These are phyloP conservation scores for Salix arbutifolia DNA, from an alignment of 345 rosid genomes.

Conservation along the genomic window DNA sequence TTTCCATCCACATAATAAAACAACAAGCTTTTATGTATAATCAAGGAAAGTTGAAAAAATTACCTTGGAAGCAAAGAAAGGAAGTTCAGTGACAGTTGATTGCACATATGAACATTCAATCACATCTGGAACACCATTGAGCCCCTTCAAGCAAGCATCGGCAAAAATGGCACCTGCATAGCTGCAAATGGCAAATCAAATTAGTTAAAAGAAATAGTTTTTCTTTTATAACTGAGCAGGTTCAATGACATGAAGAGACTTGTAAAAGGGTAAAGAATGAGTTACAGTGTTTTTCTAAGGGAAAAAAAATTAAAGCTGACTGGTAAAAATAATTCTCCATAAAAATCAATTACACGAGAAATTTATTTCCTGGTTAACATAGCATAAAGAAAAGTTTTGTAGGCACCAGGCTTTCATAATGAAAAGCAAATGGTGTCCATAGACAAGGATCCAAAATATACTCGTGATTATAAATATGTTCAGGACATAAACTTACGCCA, in stretches of 20 bases:
- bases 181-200: constrained; percentile 31
- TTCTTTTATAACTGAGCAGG: not conserved
- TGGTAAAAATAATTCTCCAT: not conserved
- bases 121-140: constrained; percentile 74
- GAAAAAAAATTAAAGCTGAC: not conserved
- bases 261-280: not conserved
- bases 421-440: not conserved
- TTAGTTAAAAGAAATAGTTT: not conserved
- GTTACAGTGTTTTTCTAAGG: not conserved
- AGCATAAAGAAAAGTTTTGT: not conserved
- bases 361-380: not conserved
- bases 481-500: constrained; percentile 63
- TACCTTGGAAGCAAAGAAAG: constrained; percentile 84
- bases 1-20: not conserved
- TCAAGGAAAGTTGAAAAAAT: constrained; percentile 9
- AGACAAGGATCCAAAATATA: not conserved
- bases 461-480: not conserved
- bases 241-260: not conserved
- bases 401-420: not conserved
- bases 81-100: constrained; percentile 67
- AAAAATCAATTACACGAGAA: not conserved
- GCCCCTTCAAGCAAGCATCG: constrained; percentile 80
- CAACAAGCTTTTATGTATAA: not conserved
- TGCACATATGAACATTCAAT: constrained; percentile 77
- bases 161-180: constrained; percentile 89